phyloP scores from a whole-genome alignment of 2,329 filamentous ascomycete genomes.

The Stenocarpella maydis region DNA sequence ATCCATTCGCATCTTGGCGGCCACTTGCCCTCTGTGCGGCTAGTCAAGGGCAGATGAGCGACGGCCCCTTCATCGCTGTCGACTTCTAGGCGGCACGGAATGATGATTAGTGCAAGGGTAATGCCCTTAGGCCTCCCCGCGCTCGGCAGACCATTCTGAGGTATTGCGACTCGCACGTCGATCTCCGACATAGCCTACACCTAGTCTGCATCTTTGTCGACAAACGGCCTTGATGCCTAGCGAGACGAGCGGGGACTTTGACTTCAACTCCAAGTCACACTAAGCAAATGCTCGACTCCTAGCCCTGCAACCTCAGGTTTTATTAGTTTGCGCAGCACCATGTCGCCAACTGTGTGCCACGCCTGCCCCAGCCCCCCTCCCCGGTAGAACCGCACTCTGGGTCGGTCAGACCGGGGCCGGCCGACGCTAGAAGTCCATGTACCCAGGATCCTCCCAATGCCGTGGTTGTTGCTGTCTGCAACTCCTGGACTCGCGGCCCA shows the following conservation, averaged over 20 bases:
- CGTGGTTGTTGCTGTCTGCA: neutral
- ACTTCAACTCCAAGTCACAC: conserved; percentile 14
- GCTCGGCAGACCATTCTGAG: conserved; percentile 10
- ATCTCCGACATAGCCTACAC: conserved; percentile 12
- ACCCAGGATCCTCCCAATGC: conserved; percentile 18
- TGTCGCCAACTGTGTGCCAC: neutral
- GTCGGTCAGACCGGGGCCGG: conserved; percentile 38
- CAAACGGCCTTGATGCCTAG: neutral
- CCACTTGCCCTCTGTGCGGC: conserved; percentile 8
- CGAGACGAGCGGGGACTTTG: conserved; percentile 17
- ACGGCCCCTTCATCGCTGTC: conserved; percentile 6
- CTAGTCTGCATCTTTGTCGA: neutral
- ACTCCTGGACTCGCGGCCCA: neutral
- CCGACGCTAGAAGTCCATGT: conserved; percentile 36
- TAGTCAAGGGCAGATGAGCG: neutral
- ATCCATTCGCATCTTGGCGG: conserved; percentile 11
- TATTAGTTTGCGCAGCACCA: conserved; percentile 11
- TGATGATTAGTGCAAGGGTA: conserved; percentile 11
- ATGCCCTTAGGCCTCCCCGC: neutral
- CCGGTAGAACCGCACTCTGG: conserved; percentile 11
- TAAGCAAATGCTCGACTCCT: neutral
- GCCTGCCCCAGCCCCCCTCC: neutral
- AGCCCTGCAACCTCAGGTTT: conserved; percentile 2
- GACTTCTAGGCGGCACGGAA: neutral
- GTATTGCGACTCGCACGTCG: neutral